A percentile compares a stretch with the other conserved stretches of the same genome.
These are phyloP conservation scores for Friedmanniomyces simplex DNA, from an alignment of 495 filamentous ascomycete genomes.

Conservation along the genomic window DNA sequence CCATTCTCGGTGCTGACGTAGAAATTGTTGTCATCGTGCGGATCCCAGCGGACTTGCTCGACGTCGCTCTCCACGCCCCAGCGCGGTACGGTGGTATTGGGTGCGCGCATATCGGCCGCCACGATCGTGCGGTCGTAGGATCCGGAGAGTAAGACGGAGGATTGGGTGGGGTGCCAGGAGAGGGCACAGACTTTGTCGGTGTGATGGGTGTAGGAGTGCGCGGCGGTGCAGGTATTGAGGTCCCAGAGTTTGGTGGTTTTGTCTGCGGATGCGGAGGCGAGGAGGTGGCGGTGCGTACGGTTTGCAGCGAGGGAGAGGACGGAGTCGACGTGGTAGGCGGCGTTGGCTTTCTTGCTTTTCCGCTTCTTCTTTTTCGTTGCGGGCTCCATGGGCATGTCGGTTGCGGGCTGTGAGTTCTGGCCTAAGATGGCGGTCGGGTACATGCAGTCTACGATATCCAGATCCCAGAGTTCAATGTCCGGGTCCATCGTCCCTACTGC, in stretches of 20 bases:
- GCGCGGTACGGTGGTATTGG: conserved; percentile 61
- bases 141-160: conserved; percentile 80
- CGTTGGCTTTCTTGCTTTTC: conserved; percentile 74
- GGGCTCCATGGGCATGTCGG: conserved; percentile 17
- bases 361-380: conserved; percentile 68
- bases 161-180: conserved; percentile 79
- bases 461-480: conserved; percentile 97
- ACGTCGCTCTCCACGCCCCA: conserved; percentile 95
- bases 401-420: conserved; percentile 51
- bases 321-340: conserved; percentile 88
- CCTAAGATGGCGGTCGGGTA: conserved; percentile 95
- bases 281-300: conserved; percentile 80
- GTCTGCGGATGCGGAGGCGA: conserved; percentile 94
- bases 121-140: conserved; percentile 91
- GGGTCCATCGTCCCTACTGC: conserved; percentile 95
- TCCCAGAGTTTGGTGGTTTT: conserved; percentile 98
- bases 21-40: conserved; percentile 85
- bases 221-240: conserved; percentile 77
- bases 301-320: conserved; percentile 85
- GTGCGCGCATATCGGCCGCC: conserved; percentile 85
- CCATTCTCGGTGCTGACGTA: conserved; percentile 79
- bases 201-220: conserved; percentile 83
- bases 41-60: conserved; percentile 84
- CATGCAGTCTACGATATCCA: conserved; percentile 92
- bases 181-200: conserved; percentile 95